Conservation (phyloP, 129 eudicot species). For the Erigeron canadensis region DNA sequence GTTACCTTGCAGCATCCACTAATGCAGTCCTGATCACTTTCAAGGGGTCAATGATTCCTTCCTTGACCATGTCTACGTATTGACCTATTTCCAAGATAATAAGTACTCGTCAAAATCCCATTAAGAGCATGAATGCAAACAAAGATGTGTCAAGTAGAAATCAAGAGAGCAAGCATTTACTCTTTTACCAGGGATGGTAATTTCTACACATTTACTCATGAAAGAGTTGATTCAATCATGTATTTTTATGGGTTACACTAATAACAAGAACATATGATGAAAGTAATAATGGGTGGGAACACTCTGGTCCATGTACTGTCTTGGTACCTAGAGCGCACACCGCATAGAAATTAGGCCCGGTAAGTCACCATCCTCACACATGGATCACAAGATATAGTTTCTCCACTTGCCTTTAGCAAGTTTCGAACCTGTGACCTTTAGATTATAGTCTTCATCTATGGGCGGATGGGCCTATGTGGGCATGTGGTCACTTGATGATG, state of each 20-base stretch:
- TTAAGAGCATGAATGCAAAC: not conserved
- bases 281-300: no score
- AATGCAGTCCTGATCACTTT: slow-evolving; percentile 73
- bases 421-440: no score
- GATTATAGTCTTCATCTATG: no score
- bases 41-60: slow-evolving; percentile 69
- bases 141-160: not conserved
- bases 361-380: no score
- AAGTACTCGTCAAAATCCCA: slow-evolving; percentile 14
- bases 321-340: no score
- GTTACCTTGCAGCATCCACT: slow-evolving; percentile 67
- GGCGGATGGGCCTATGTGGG: no score
- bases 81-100: slow-evolving; percentile 40
- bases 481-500: no score
- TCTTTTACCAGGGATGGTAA: not conserved
- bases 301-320: no score
- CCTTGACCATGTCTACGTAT: slow-evolving; percentile 67
- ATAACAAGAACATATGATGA: not conserved
- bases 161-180: not conserved
- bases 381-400: no score
- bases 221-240: no score
- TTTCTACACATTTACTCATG: not conserved
- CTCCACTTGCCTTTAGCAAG: no score
- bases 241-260: not conserved
- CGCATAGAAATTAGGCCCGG: no score